Evolutionary conservation across 768 basidiomycete genomes (phyloP).

Genomic region (Rhizopogon salebrosus): DNA sequence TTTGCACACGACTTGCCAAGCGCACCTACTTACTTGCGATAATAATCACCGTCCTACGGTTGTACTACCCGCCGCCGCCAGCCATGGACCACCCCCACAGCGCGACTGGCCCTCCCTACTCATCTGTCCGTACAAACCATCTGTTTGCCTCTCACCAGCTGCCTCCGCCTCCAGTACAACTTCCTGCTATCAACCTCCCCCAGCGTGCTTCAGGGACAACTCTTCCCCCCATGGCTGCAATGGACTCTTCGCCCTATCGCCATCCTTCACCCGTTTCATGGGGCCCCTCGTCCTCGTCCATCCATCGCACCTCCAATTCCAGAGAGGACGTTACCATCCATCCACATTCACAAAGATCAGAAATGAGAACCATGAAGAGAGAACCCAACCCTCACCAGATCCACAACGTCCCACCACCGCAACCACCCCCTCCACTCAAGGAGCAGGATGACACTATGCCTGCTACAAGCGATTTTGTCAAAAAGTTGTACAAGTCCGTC

Average conservation of each 20-base stretch:
- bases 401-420: conserved; percentile 16
- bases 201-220: conserved; percentile 3
- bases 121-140: not conserved
- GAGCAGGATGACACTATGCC: conserved; percentile 72
- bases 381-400: conserved; percentile 22
- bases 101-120: not conserved
- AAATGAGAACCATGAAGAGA: conserved; percentile 24
- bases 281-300: conserved; percentile 14
- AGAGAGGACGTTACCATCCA: conserved; percentile 36
- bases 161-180: conserved; percentile 5
- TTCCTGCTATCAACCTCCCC: conserved; percentile 6
- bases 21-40: conserved; percentile 10
- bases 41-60: conserved; percentile 13
- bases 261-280: conserved; percentile 16
- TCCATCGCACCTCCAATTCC: conserved; percentile 34
- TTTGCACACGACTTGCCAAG: conserved; percentile 20
- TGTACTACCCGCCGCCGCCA: too few relatives aligned
- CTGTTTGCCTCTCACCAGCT: not conserved
- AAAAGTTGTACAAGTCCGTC: conserved; percentile 85
- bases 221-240: conserved; percentile 16
- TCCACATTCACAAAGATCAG: conserved; percentile 9
- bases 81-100: conserved; percentile 1
- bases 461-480: conserved; percentile 89
- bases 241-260: conserved; percentile 24
- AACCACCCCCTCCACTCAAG: conserved; percentile 18